Conservation (phyloP, 768 basidiomycete genomes). For the Cyclocybe aegerita region DNA sequence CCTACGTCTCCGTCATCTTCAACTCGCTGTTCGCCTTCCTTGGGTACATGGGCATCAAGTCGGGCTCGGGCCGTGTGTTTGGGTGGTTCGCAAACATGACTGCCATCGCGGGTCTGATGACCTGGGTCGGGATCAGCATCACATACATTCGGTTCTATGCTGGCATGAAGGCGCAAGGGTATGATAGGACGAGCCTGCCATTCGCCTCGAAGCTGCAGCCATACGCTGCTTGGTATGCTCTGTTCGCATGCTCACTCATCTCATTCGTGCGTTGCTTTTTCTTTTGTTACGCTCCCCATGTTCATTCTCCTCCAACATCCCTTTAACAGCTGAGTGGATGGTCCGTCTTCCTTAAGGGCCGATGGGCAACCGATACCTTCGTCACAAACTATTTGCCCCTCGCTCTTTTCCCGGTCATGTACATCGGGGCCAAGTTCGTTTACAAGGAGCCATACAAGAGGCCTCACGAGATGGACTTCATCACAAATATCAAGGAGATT, state of each 20-base stretch:
- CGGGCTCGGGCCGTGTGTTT: conserved; percentile 73
- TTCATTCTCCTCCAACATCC: neutral
- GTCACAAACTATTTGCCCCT: conserved; percentile 82
- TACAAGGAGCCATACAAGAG: conserved; percentile 45
- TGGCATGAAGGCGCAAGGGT: conserved; percentile 81
- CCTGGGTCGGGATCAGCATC: conserved; percentile 77
- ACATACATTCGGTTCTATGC: conserved; percentile 82
- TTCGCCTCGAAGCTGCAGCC: conserved; percentile 70
- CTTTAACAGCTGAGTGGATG: conserved; percentile 41
- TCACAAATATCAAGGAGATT: conserved; percentile 65
- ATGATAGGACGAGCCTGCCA: conserved; percentile 69
- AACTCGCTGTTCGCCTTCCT: conserved; percentile 65
- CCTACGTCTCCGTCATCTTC: conserved; percentile 69
- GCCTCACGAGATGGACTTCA: conserved; percentile 82
- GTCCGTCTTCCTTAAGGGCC: conserved; percentile 38
- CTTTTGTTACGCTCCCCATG: neutral
- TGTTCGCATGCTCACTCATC: conserved; percentile 44
- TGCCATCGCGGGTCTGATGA: conserved; percentile 64
- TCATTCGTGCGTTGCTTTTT: conserved; percentile 52
- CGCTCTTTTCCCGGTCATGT: conserved; percentile 74
- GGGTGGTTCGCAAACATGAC: conserved; percentile 81
- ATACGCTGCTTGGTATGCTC: conserved; percentile 65
- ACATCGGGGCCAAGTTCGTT: conserved; percentile 55
- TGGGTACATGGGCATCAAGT: conserved; percentile 79
- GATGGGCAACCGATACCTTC: conserved; percentile 60